Evolutionary conservation across 2,329 filamentous ascomycete genomes (phyloP).

Genomic region (Xylariales sp.): DNA sequence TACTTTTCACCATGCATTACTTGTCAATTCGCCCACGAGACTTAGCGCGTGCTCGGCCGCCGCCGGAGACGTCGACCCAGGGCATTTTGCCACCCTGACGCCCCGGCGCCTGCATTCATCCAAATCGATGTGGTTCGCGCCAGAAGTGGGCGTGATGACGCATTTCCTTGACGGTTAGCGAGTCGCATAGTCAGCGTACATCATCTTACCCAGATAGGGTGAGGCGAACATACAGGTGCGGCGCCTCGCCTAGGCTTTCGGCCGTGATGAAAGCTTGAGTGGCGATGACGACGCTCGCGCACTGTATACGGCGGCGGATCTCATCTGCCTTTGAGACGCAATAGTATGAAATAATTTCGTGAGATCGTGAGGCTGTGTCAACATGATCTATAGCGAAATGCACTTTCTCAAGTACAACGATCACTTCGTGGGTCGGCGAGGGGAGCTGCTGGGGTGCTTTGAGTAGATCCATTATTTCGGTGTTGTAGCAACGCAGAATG

Average conservation of each 20-base stretch:
- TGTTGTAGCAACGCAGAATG: not conserved
- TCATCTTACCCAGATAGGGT: too few relatives aligned
- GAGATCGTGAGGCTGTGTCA: conserved; percentile 34
- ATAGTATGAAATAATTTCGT: conserved; percentile 42
- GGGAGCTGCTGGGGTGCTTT: conserved; percentile 34
- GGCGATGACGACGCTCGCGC: conserved; percentile 41
- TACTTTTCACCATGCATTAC: not conserved
- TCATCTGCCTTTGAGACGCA: conserved; percentile 27
- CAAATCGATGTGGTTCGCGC: conserved; percentile 41
- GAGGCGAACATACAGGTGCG: conserved; percentile 36
- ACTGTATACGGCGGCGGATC: conserved; percentile 40
- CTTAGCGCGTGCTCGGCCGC: conserved; percentile 42
- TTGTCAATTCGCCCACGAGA: conserved; percentile 30
- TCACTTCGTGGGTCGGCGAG: conserved; percentile 39
- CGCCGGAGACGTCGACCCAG: conserved; percentile 38
- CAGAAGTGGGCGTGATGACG: conserved; percentile 39
- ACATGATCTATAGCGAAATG: conserved; percentile 35
- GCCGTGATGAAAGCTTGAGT: conserved; percentile 34
- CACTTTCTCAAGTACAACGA: conserved; percentile 40
- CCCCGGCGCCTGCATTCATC: conserved; percentile 40
- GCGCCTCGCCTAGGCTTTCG: conserved; percentile 42
- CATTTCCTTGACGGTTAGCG: conserved; percentile 38
- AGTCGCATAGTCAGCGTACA: not conserved
- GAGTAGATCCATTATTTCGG: conserved; percentile 1
- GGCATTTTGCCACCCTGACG: conserved; percentile 38